Evolutionary conservation across 306 rosid species (phyloP).

Genomic region (Lotus japonicus): DNA sequence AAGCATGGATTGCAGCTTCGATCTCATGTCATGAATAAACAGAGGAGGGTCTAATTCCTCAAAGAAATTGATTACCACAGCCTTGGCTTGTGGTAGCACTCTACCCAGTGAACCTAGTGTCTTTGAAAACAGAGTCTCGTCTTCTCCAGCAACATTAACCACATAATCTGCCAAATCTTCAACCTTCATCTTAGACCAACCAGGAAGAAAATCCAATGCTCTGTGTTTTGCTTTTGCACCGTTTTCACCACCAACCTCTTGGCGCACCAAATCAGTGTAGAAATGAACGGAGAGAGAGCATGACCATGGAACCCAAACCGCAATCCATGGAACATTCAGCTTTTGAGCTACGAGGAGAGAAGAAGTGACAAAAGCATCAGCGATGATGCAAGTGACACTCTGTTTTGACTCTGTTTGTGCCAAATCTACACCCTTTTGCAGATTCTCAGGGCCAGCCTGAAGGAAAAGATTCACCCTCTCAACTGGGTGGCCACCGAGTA

Average conservation of each 20-base stretch:
- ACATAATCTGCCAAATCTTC: conserved; percentile 33
- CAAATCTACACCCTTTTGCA: conserved; percentile 15
- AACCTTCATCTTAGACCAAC: conserved; percentile 25
- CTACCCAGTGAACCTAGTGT: conserved; percentile 18
- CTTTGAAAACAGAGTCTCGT: conserved; percentile 21
- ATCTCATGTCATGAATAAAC: conserved; percentile 24
- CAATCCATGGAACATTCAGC: conserved; percentile 42
- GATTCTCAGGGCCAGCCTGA: conserved; percentile 17
- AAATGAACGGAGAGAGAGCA: conserved; percentile 29
- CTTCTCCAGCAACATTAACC: background rate
- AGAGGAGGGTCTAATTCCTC: conserved; percentile 26
- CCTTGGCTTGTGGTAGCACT: conserved; percentile 28
- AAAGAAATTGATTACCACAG: conserved; percentile 30
- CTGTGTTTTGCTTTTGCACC: background rate
- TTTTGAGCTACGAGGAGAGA: conserved; percentile 15
- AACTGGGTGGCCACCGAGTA: background rate
- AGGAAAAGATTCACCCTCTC: conserved; percentile 34
- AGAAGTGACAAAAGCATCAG: conserved; percentile 32
- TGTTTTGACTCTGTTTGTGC: conserved; percentile 8
- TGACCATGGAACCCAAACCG: conserved; percentile 30
- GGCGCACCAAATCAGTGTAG: conserved; percentile 23
- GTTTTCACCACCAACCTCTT: background rate
- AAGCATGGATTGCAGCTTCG: conserved; percentile 14
- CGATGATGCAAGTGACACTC: conserved; percentile 26
- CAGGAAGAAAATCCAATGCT: conserved; percentile 35